phyloP scores from a whole-genome alignment of 164 flowering plant species.

The Macadamia tetraphylla region DNA sequence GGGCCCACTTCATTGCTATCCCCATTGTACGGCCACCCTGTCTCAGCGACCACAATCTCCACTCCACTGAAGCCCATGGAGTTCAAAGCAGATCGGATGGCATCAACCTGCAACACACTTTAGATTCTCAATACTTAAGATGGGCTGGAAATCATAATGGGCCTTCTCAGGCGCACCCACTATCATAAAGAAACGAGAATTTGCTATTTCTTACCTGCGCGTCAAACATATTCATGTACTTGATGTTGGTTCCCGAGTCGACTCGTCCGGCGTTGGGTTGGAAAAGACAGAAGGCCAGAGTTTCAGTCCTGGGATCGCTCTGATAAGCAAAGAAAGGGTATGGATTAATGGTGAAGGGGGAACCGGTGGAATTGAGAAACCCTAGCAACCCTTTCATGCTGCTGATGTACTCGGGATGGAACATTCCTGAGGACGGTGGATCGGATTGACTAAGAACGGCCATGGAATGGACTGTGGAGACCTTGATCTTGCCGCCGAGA shows the following conservation, averaged over 20 bases:
- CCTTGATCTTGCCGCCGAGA: conserved; percentile 68
- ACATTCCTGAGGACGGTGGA: conserved; percentile 76
- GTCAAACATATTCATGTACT: conserved; percentile 93
- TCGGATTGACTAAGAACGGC: conserved; percentile 65
- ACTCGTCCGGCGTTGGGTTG: conserved; percentile 82
- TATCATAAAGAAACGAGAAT: too few species aligned
- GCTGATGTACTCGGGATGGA: conserved; percentile 35
- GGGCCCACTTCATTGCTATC: conserved; percentile 72
- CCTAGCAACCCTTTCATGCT: conserved; percentile 48
- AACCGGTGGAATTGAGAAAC: conserved; percentile 52
- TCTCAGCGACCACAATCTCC: conserved; percentile 91
- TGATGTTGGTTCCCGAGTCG: conserved; percentile 62
- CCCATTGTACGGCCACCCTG: conserved; percentile 94
- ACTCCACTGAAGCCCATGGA: conserved; percentile 61
- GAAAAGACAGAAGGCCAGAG: conserved; percentile 82
- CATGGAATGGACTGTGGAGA: conserved; percentile 93
- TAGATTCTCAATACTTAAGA: not conserved
- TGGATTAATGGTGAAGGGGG: conserved; percentile 83
- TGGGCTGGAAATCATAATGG: not conserved
- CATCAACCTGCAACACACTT: conserved; percentile 60
- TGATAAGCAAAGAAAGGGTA: conserved; percentile 93
- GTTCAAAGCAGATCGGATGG: conserved; percentile 65
- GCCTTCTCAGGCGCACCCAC: not conserved
- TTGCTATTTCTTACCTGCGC: conserved; percentile 59
- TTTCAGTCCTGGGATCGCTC: conserved; percentile 85